phyloP scores from a whole-genome alignment of 1,139 yeast species.

The Suhomyces ambrosiae region DNA sequence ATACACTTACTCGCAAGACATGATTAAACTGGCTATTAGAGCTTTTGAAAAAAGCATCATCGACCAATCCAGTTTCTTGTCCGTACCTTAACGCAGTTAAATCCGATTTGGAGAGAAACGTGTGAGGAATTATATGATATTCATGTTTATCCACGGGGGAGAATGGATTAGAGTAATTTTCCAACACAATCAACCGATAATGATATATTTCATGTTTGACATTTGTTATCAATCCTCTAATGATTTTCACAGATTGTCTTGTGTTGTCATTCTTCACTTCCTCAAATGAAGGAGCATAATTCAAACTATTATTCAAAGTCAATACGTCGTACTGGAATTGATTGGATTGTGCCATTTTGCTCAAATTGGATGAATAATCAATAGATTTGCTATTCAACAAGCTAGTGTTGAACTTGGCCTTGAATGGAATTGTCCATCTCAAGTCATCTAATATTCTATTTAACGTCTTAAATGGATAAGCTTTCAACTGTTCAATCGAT shows the following conservation, averaged over 20 bases:
- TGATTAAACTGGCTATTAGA: slow-evolving; percentile 30
- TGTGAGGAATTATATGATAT: slow-evolving; percentile 36
- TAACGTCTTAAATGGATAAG: slow-evolving; percentile 57
- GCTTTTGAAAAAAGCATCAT: slow-evolving; percentile 40
- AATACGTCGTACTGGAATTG: slow-evolving; percentile 23
- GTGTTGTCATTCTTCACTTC: slow-evolving; percentile 22
- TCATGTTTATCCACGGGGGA: slow-evolving; percentile 34
- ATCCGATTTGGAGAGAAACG: slow-evolving; percentile 31
- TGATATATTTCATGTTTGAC: slow-evolving; percentile 28
- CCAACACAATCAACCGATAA: slow-evolving; percentile 35
- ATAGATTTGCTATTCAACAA: slow-evolving; percentile 36
- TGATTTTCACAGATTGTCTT: slow-evolving; percentile 26
- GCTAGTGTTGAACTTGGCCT: slow-evolving; percentile 22
- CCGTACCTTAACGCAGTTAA: slow-evolving; percentile 17
- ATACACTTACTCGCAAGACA: slow-evolving; percentile 38
- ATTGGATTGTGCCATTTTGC: slow-evolving; percentile 20
- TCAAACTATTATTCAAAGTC: slow-evolving; percentile 37
- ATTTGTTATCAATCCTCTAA: slow-evolving; percentile 39
- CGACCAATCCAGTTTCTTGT: slow-evolving; percentile 21
- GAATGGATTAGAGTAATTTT: slow-evolving; percentile 26
- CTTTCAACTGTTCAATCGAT: slow-evolving; percentile 8
- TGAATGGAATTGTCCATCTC: slow-evolving; percentile 42
- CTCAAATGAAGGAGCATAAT: slow-evolving; percentile 34
- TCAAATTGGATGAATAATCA: slow-evolving; percentile 36
- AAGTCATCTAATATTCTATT: slow-evolving; percentile 69